phyloP scores from a whole-genome alignment of 371 early-diverging fungal genomes.

The Lichtheimia ornata region DNA sequence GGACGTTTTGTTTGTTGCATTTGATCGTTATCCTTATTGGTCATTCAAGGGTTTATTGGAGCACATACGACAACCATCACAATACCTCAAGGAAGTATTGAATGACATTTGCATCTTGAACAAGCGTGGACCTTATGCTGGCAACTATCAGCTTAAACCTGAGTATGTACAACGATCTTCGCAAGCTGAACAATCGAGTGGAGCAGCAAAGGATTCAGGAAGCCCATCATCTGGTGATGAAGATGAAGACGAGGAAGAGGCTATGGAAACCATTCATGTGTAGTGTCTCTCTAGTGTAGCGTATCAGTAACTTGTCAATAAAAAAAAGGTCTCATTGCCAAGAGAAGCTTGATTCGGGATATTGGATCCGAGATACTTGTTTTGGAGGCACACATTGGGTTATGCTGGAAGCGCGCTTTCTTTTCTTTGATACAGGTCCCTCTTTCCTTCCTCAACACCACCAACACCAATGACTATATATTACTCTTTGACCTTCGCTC shows the following conservation, averaged over 20 bases:
- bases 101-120: slow-evolving; percentile 78
- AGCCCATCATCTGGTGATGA: slow-evolving; percentile 29
- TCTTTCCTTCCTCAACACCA: too few relatives aligned
- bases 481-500: slow-evolving; percentile 39
- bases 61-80: slow-evolving; percentile 74
- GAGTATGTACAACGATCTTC: slow-evolving; percentile 68
- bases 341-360: too few relatives aligned
- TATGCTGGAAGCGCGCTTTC: not conserved
- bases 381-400: too few relatives aligned
- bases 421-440: not conserved
- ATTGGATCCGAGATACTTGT: too few relatives aligned
- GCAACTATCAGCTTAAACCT: slow-evolving; percentile 83
- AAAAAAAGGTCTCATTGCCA: not conserved
- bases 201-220: slow-evolving; percentile 14
- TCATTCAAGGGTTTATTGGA: slow-evolving; percentile 85
- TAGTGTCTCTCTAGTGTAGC: slow-evolving; percentile 13
- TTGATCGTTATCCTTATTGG: slow-evolving; percentile 83
- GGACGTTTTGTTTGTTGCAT: slow-evolving; percentile 81
- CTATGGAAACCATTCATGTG: slow-evolving; percentile 45
- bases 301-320: not conserved
- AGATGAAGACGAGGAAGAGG: slow-evolving; percentile 48
- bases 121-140: slow-evolving; percentile 83
- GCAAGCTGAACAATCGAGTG: slow-evolving; percentile 36
- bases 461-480: slow-evolving; percentile 49
- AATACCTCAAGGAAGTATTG: slow-evolving; percentile 87